Conservation (phyloP, 1,139 yeast genomes). For the Entelexis paramagnoliae region DNA sequence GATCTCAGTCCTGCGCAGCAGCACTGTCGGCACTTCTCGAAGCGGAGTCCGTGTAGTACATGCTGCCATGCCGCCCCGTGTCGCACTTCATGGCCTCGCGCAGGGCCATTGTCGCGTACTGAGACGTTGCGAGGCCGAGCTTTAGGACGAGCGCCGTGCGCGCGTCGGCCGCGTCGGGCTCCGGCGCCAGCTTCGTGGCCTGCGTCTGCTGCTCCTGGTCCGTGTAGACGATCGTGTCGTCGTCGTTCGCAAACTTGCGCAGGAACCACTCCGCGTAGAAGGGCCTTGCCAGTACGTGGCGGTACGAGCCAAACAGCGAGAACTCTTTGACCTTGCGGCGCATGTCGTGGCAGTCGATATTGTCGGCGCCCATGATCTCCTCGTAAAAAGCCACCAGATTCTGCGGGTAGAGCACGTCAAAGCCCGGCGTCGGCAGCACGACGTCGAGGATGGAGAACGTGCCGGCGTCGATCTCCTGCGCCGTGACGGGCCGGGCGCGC, state of each 20-base stretch:
- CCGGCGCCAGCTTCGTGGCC: slow-evolving; percentile 25
- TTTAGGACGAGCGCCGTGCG: slow-evolving; percentile 64
- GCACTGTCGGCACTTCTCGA: slow-evolving; percentile 1
- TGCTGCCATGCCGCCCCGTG: slow-evolving; percentile 55
- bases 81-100: slow-evolving; percentile 83
- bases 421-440: slow-evolving; percentile 92
- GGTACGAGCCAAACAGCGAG: slow-evolving; percentile 82
- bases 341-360: slow-evolving; percentile 77
- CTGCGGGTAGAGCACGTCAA: slow-evolving; percentile 71
- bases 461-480: slow-evolving; percentile 54
- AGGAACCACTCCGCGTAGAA: slow-evolving; percentile 50
- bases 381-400: slow-evolving; percentile 59
- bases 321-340: slow-evolving; percentile 75
- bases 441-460: slow-evolving; percentile 67
- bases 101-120: slow-evolving; percentile 96
- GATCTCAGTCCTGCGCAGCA: not conserved
- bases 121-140: slow-evolving; percentile 72
- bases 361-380: slow-evolving; percentile 67
- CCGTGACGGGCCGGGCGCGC: slow-evolving; percentile 61
- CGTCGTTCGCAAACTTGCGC: slow-evolving; percentile 50
- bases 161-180: slow-evolving; percentile 17
- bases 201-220: slow-evolving; percentile 58
- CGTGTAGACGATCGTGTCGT: slow-evolving; percentile 66
- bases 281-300: slow-evolving; percentile 65
- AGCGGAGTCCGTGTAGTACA: slow-evolving; percentile 13